These are phyloP conservation scores for Trichocladium antarcticum DNA, from an alignment of 495 filamentous ascomycete genomes.

Conservation along the genomic window DNA sequence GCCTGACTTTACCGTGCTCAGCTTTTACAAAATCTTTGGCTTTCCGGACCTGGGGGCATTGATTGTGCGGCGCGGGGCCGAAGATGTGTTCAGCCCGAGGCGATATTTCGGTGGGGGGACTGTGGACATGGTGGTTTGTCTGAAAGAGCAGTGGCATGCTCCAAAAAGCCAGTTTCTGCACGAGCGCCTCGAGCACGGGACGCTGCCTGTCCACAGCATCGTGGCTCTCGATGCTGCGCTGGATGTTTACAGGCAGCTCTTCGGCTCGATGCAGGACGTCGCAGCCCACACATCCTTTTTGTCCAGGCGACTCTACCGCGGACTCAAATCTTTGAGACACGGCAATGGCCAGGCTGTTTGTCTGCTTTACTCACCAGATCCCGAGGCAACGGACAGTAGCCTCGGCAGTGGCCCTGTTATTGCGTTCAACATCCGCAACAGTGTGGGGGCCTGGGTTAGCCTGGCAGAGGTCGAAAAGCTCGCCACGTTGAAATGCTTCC, in stretches of 20 bases:
- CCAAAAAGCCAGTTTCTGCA: conserved; percentile 62
- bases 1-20: conserved; percentile 80
- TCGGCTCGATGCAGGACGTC: conserved; percentile 56
- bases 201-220: conserved; percentile 78
- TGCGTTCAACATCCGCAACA: conserved; percentile 69
- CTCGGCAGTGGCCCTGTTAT: conserved; percentile 59
- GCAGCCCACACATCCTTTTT: conserved; percentile 66
- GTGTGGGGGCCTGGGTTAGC: conserved; percentile 59
- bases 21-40: conserved; percentile 95
- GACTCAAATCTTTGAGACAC: conserved; percentile 51
- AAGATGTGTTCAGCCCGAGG: conserved; percentile 48
- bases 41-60: conserved; percentile 86
- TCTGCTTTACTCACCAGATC: conserved; percentile 46
- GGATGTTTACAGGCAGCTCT: conserved; percentile 55
- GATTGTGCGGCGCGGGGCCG: conserved; percentile 66
- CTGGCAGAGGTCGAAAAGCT: conserved; percentile 78
- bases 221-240: conserved; percentile 67
- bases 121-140: conserved; percentile 62
- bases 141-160: conserved; percentile 60
- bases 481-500: conserved; percentile 63
- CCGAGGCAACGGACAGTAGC: conserved; percentile 9
- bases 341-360: conserved; percentile 57
- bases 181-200: conserved; percentile 79
- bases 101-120: conserved; percentile 93
- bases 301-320: conserved; percentile 45